phyloP scores from a whole-genome alignment of 805 yeast genomes.

The Candida methanosorbosa region DNA sequence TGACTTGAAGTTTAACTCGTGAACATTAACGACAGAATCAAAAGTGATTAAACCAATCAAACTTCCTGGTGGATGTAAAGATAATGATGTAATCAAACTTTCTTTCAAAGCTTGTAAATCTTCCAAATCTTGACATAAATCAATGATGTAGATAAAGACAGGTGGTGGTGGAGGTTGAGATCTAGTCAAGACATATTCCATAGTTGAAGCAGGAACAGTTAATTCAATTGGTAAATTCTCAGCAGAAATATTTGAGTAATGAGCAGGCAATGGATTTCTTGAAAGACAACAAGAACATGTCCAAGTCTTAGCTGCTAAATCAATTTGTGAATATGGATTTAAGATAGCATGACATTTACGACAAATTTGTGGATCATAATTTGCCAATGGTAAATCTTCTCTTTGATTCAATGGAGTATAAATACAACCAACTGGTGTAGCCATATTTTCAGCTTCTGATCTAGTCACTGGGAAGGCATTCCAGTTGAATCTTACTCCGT shows the following conservation, averaged over 20 bases:
- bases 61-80: conserved; percentile 83
- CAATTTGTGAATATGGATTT: conserved; percentile 82
- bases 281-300: conserved; percentile 74
- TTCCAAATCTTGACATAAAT: conserved; percentile 83
- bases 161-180: conserved; percentile 64
- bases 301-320: conserved; percentile 71
- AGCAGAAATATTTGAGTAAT: conserved; percentile 67
- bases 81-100: conserved; percentile 63
- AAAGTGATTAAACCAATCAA: conserved; percentile 80
- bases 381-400: conserved; percentile 67
- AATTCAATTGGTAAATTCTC: conserved; percentile 80
- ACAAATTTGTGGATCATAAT: conserved; percentile 82
- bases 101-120: conserved; percentile 79
- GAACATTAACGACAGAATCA: conserved; percentile 87
- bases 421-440: conserved; percentile 88
- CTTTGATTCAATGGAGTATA: conserved; percentile 89
- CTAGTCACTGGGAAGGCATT: conserved; percentile 84
- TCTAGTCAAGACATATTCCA: conserved; percentile 76
- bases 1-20: conserved; percentile 58
- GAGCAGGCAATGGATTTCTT: conserved; percentile 75
- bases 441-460: conserved; percentile 82
- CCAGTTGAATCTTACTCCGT: conserved; percentile 72
- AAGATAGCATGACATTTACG: conserved; percentile 77
- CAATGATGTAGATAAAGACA: conserved; percentile 76
- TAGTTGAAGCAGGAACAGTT: conserved; percentile 57